These are phyloP conservation scores for Monilinia laxa DNA, from an alignment of 2,329 filamentous ascomycete genomes.

Conservation along the genomic window DNA sequence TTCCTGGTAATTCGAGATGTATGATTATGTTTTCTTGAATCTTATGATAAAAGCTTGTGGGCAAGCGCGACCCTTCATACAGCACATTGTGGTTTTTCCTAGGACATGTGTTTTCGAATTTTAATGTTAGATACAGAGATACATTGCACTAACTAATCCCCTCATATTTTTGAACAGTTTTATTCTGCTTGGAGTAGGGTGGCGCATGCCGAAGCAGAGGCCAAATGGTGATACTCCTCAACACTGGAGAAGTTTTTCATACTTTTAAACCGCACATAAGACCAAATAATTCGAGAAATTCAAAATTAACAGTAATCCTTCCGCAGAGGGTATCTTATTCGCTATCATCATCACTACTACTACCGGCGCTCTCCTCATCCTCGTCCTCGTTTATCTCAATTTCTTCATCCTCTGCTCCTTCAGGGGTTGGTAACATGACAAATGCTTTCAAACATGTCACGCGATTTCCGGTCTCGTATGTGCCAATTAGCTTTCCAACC, in stretches of 20 bases:
- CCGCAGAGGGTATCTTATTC: slow-evolving; percentile 38
- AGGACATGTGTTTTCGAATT: not conserved
- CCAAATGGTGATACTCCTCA: not conserved
- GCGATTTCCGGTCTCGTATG: slow-evolving; percentile 80
- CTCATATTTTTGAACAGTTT: not conserved
- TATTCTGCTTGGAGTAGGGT: not conserved
- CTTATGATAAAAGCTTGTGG: not conserved
- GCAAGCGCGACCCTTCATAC: not conserved
- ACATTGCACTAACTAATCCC: not conserved
- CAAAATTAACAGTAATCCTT: slow-evolving; percentile 14
- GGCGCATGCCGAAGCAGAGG: not conserved
- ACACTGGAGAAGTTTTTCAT: not conserved
- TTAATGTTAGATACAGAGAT: not conserved
- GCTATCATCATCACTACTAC: slow-evolving; percentile 38
- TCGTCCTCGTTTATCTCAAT: slow-evolving; percentile 34
- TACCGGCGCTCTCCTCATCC: slow-evolving; percentile 26
- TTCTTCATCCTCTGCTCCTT: slow-evolving; percentile 53
- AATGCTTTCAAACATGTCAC: slow-evolving; percentile 89
- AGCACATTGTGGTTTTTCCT: not conserved
- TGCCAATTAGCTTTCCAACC: slow-evolving; percentile 61
- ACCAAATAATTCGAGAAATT: not conserved
- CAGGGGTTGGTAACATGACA: slow-evolving; percentile 71
- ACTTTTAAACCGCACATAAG: not conserved
- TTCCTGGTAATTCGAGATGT: not conserved
- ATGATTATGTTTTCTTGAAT: not conserved